Conservation (phyloP, 192 early-diverging fungal genomes). For the Allomyces arbusculus region DNA sequence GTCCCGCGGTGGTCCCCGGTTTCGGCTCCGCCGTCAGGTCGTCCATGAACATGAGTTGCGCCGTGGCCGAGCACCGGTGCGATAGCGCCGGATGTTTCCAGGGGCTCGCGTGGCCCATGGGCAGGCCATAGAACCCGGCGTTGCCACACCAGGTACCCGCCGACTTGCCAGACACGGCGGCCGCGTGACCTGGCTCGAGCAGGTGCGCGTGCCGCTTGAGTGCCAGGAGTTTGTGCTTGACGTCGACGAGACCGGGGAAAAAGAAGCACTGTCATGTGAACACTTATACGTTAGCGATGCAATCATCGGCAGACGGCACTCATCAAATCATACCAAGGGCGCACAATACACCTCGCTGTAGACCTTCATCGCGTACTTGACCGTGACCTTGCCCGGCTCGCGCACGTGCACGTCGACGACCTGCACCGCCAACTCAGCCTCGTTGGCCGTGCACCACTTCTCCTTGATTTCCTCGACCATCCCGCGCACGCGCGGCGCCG, state of each 20-base stretch:
- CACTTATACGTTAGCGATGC: background rate
- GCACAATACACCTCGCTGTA: slow-evolving; percentile 69
- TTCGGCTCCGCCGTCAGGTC: background rate
- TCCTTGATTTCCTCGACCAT: slow-evolving; percentile 65
- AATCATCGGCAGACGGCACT: background rate
- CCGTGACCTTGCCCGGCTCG: slow-evolving; percentile 41
- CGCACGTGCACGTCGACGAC: slow-evolving; percentile 65
- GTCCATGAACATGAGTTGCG: background rate
- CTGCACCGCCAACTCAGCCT: slow-evolving; percentile 62
- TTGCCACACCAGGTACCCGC: background rate
- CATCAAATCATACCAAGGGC: slow-evolving; percentile 34
- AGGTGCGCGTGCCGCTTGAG: background rate
- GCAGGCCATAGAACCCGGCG: background rate
- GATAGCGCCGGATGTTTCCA: background rate
- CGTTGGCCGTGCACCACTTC: slow-evolving; percentile 63
- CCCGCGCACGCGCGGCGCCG: slow-evolving; percentile 44
- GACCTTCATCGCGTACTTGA: slow-evolving; percentile 59
- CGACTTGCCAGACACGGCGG: background rate
- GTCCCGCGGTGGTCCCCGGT: background rate
- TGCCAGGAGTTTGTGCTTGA: background rate
- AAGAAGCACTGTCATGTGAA: slow-evolving; percentile 12
- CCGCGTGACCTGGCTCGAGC: background rate
- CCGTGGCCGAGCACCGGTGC: background rate
- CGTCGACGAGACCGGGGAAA: slow-evolving; percentile 19
- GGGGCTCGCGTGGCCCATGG: background rate